A percentile compares a stretch with the other conserved stretches of the same genome.
phyloP scores from a whole-genome alignment of 1,139 yeast genomes.

The Ashbya aceris region DNA sequence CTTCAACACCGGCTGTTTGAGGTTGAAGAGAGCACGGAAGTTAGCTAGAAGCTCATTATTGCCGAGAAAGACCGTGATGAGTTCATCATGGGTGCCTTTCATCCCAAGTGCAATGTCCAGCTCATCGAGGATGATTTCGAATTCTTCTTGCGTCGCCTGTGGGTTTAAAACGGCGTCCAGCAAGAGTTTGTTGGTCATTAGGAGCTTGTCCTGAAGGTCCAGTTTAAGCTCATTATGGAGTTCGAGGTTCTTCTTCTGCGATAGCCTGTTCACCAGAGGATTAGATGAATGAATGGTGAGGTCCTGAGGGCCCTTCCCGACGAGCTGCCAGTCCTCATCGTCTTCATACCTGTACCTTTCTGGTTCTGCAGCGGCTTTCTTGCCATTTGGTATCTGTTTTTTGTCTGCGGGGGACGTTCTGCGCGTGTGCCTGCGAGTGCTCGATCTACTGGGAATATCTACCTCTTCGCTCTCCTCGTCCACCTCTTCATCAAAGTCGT shows the following conservation, averaged over 20 bases:
- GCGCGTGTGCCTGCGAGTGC: neutral
- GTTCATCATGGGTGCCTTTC: constrained; percentile 22
- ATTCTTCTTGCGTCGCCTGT: constrained; percentile 13
- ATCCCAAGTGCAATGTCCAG: constrained; percentile 18
- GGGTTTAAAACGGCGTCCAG: constrained; percentile 10
- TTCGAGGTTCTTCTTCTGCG: constrained; percentile 23
- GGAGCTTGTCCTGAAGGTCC: constrained; percentile 22
- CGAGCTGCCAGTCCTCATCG: constrained; percentile 27
- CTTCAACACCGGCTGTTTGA: constrained; percentile 14
- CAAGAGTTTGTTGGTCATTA: constrained; percentile 19
- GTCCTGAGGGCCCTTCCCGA: constrained; percentile 29
- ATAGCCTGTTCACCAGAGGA: constrained; percentile 20
- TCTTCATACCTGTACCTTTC: constrained; percentile 22
- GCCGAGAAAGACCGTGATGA: constrained; percentile 20
- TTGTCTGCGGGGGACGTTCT: constrained; percentile 4
- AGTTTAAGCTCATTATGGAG: constrained; percentile 12
- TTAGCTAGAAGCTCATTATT: constrained; percentile 23
- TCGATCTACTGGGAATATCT: neutral
- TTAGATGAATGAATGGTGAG: constrained; percentile 15
- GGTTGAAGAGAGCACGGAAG: constrained; percentile 21
- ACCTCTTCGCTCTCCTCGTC: constrained; percentile 4
- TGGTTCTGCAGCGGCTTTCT: constrained; percentile 1
- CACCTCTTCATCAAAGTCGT: constrained; percentile 3
- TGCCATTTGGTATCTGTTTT: neutral
- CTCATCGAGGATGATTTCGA: constrained; percentile 25